These are phyloP conservation scores for Tuber melanosporum DNA, from an alignment of 495 filamentous ascomycete species.

Conservation along the genomic window DNA sequence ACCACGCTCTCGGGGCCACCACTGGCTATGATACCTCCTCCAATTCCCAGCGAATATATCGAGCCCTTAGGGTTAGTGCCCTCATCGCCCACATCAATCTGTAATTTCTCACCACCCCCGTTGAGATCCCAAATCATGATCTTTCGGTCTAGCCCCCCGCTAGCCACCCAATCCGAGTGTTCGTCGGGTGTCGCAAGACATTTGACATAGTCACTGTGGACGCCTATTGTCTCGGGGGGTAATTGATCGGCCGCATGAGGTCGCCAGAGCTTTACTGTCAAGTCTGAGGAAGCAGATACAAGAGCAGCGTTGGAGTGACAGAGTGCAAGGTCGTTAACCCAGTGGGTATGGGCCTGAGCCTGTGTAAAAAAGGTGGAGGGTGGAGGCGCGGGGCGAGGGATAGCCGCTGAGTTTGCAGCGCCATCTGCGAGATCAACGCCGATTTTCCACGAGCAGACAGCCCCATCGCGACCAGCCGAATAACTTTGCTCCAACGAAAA, in stretches of 20 bases:
- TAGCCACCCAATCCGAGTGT: constrained; percentile 81
- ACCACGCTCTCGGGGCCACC: constrained; percentile 93
- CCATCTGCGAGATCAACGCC: constrained; percentile 52
- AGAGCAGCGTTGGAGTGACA: constrained; percentile 74
- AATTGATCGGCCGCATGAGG: constrained; percentile 64
- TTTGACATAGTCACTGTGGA: constrained; percentile 95
- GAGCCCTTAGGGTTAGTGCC: constrained; percentile 79
- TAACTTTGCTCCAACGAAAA: constrained; percentile 55
- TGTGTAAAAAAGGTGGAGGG: constrained; percentile 65
- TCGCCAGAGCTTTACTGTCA: constrained; percentile 90
- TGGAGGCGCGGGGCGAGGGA: constrained; percentile 44
- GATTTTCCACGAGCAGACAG: constrained; percentile 92
- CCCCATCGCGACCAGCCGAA: constrained; percentile 89
- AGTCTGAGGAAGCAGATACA: constrained; percentile 90
- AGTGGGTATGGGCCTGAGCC: constrained; percentile 96
- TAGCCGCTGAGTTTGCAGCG: constrained; percentile 31
- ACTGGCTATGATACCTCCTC: constrained; percentile 69
- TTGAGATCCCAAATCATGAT: constrained; percentile 89
- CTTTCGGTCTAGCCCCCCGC: constrained; percentile 89
- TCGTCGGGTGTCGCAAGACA: constrained; percentile 69
- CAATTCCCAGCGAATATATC: constrained; percentile 79
- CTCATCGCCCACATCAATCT: constrained; percentile 74
- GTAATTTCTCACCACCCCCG: constrained; percentile 72
- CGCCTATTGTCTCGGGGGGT: constrained; percentile 73
- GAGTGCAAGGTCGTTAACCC: constrained; percentile 95